A percentile compares a stretch with the other conserved stretches of the same genome.
Conservation (phyloP, 1,139 yeast species). For the Saccharomyces hybrid region DNA sequence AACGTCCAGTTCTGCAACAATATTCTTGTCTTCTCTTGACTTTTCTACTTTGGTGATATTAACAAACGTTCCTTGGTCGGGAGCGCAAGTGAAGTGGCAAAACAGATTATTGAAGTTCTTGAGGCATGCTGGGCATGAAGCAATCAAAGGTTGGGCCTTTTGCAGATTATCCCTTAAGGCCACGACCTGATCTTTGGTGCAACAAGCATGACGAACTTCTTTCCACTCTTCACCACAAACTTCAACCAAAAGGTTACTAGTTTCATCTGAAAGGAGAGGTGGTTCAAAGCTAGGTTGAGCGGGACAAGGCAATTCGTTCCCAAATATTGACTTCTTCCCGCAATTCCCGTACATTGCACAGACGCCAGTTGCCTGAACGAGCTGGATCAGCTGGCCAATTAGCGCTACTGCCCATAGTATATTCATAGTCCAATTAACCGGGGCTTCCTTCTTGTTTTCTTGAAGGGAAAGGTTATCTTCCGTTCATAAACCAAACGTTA, state of each 20-base stretch:
- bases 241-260: conserved; percentile 42
- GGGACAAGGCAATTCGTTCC: conserved; percentile 74
- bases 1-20: conserved; percentile 67
- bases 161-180: conserved; percentile 49
- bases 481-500: neutral
- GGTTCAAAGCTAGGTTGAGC: conserved; percentile 32
- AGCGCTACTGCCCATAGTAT: neutral
- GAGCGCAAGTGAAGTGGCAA: conserved; percentile 87
- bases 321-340: conserved; percentile 77
- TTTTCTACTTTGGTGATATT: conserved; percentile 50
- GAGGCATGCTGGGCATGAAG: conserved; percentile 92
- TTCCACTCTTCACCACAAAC: conserved; percentile 71
- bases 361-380: neutral
- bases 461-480: neutral
- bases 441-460: neutral
- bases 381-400: neutral
- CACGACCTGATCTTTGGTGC: conserved; percentile 45
- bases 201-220: conserved; percentile 41
- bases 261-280: conserved; percentile 38
- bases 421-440: neutral
- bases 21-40: conserved; percentile 49
- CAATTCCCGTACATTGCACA: conserved; percentile 41
- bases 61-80: conserved; percentile 70
- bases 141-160: conserved; percentile 69
- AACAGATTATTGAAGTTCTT: conserved; percentile 78